These are phyloP conservation scores for Pyrenula massariospora DNA, from an alignment of 495 filamentous ascomycete species.

Conservation along the genomic window DNA sequence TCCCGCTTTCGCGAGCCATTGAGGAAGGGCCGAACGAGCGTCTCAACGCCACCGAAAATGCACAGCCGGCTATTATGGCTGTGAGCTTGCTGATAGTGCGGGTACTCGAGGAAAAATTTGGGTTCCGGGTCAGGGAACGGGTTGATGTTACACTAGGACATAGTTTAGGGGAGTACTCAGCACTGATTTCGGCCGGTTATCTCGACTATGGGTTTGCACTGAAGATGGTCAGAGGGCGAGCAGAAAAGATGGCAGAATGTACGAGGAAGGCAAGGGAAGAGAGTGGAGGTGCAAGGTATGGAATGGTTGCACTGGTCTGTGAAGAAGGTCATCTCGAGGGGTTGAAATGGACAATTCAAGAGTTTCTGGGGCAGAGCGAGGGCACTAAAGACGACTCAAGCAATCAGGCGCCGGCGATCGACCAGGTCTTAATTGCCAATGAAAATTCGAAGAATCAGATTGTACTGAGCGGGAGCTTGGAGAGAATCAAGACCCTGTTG, in stretches of 20 bases:
- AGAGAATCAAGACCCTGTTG: constrained; percentile 72
- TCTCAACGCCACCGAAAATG: constrained; percentile 73
- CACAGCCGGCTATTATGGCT: constrained; percentile 94
- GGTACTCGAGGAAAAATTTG: constrained; percentile 77
- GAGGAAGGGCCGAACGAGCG: constrained; percentile 60
- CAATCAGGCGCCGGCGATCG: constrained; percentile 55
- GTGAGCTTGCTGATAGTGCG: constrained; percentile 83
- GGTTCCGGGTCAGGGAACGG: constrained; percentile 54
- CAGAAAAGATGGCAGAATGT: constrained; percentile 74
- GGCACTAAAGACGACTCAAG: constrained; percentile 56
- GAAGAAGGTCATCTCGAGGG: constrained; percentile 58
- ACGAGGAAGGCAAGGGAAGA: constrained; percentile 47
- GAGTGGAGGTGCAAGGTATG: constrained; percentile 62
- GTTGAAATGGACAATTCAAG: constrained; percentile 62
- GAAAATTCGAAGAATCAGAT: constrained; percentile 95
- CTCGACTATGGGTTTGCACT: constrained; percentile 68
- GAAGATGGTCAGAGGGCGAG: constrained; percentile 63
- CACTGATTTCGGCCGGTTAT: constrained; percentile 72
- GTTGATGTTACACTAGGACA: constrained; percentile 81
- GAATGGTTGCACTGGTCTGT: constrained; percentile 89
- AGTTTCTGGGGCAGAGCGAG: constrained; percentile 61
- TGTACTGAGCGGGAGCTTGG: constrained; percentile 80
- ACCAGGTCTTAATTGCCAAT: constrained; percentile 87
- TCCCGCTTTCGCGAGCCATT: constrained; percentile 65
- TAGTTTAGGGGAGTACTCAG: constrained; percentile 90